Percentiles rank a stretch among this genome's conserved stretches.
These are phyloP conservation scores for Knoxia roxburghii DNA, from an alignment of 257 asterid species.

Conservation along the genomic window DNA sequence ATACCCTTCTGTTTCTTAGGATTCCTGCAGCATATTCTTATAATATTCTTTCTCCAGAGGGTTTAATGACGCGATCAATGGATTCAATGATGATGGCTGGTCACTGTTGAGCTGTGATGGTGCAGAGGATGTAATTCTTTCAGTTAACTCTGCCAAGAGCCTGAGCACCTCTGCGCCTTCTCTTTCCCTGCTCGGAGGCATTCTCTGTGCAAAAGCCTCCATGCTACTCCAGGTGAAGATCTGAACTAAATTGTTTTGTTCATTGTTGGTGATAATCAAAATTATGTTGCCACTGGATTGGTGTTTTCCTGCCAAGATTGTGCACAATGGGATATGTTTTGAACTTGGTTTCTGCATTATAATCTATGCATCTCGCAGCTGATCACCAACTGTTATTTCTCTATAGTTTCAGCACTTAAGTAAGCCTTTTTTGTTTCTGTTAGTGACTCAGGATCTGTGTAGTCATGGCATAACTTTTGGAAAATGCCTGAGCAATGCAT, in stretches of 20 bases:
- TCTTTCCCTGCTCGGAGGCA: slow-evolving; percentile 63
- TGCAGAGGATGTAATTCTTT: slow-evolving; percentile 78
- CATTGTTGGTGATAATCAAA: background rate
- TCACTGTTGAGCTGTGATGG: slow-evolving; percentile 65
- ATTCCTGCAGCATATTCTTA: background rate
- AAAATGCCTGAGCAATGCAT: background rate
- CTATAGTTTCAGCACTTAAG: no score
- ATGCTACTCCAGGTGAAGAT: slow-evolving; percentile 80
- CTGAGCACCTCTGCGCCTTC: slow-evolving; percentile 32
- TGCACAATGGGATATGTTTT: background rate
- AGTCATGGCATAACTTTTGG: no score
- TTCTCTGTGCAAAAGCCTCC: slow-evolving; percentile 94
- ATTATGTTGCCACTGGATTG: no score
- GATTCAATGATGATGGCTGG: slow-evolving; percentile 96
- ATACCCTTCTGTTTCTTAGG: background rate
- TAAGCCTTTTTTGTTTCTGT: no score
- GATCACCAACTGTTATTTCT: background rate
- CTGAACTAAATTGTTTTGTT: background rate
- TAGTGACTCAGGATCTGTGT: no score
- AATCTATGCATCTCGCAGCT: background rate
- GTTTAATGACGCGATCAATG: slow-evolving; percentile 87
- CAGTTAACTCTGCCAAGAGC: slow-evolving; percentile 60
- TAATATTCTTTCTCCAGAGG: slow-evolving; percentile 53
- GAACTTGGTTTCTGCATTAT: background rate
- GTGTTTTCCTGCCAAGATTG: background rate